These are phyloP conservation scores for Penicillium lividum DNA, from an alignment of 495 filamentous ascomycete species.

Conservation along the genomic window DNA sequence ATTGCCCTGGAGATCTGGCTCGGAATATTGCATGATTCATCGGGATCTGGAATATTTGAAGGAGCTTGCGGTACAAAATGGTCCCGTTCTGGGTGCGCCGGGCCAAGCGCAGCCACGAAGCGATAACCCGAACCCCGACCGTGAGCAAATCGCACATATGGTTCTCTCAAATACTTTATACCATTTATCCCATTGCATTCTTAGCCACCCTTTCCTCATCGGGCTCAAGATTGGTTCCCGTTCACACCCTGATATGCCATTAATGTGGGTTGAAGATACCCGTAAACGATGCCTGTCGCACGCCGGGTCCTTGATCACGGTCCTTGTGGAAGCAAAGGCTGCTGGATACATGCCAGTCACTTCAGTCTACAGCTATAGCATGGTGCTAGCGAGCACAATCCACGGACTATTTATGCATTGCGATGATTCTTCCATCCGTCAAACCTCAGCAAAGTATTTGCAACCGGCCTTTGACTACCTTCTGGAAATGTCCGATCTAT, in stretches of 20 bases:
- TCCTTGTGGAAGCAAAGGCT: constrained; percentile 28
- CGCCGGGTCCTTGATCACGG: constrained; percentile 21
- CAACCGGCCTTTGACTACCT: constrained; percentile 21
- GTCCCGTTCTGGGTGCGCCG: constrained; percentile 12
- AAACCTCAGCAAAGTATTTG: constrained; percentile 24
- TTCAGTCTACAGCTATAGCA: constrained; percentile 31
- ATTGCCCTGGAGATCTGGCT: constrained; percentile 22
- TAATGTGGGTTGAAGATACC: constrained; percentile 17
- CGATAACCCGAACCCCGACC: constrained; percentile 14
- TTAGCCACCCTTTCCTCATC: constrained; percentile 34
- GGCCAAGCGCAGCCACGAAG: constrained; percentile 6
- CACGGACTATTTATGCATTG: constrained; percentile 24
- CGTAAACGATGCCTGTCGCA: constrained; percentile 12
- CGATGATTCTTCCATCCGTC: constrained; percentile 10
- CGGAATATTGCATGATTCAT: constrained; percentile 22
- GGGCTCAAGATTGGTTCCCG: constrained; percentile 14
- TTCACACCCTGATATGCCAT: constrained; percentile 9
- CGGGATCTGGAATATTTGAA: constrained; percentile 27
- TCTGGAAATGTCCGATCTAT: constrained; percentile 25
- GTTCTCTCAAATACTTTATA: constrained; percentile 31
- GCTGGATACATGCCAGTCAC: constrained; percentile 27
- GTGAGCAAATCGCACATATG: constrained; percentile 26
- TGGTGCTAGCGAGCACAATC: constrained; percentile 28
- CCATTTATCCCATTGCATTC: constrained; percentile 28
- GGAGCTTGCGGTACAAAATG: constrained; percentile 18